Base-by-base conservation (phyloP, 768 basidiomycete species). In the Amanita pallidorosea region DNA sequence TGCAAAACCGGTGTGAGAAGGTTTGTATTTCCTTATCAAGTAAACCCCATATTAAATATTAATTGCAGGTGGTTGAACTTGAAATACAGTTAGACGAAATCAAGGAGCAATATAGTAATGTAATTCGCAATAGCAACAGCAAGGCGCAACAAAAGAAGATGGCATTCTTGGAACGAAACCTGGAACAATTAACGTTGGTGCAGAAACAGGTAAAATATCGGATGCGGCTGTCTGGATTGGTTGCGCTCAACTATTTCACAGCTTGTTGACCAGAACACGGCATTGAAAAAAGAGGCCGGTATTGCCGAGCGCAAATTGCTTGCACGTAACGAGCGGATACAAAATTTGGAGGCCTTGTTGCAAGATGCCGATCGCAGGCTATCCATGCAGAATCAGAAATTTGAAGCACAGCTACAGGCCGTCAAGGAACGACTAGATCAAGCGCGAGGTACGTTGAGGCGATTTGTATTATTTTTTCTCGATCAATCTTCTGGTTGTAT, bases 1-100 rank as follows among this genome's bases (percentile, higher is more conserved):
- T 99, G 59, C 95, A 97, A 72, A 97, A 99, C 67, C 93, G 96
- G 25, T 99, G 96, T 65, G 96, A 99, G 75, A 98, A 98, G 84
- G 94, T 90, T 48, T 55, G 68, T 58, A 43, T 40, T 36, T 31
- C 54, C 45, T 41, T 51, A 47, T 52, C 29, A 37, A 36, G 29
- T 54, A 8, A 43, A 34, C 38, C 15, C 67, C 43, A 47, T 53
- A 44, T 48, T 44, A 33, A 69, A 44, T 37, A 53, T 53, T 29
- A 20, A 7, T 40, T 15, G 42, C 55, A 96, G 94, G 96, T 99
- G 37, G 95, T 99, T 47, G 96, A 98, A 68, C 82, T 99, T 25
- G 96, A 99, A 67, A 98, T 99, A 56, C 94, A 97, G 65, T 73
- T 99, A 31, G 96, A 98, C 61, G 96, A 99, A 64, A 92, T 96